Percentiles rank a stretch among this genome's conserved stretches.
Evolutionary conservation across 169 alveolate species (phyloP).

Genomic region (Toxoplasma gondii): DNA sequence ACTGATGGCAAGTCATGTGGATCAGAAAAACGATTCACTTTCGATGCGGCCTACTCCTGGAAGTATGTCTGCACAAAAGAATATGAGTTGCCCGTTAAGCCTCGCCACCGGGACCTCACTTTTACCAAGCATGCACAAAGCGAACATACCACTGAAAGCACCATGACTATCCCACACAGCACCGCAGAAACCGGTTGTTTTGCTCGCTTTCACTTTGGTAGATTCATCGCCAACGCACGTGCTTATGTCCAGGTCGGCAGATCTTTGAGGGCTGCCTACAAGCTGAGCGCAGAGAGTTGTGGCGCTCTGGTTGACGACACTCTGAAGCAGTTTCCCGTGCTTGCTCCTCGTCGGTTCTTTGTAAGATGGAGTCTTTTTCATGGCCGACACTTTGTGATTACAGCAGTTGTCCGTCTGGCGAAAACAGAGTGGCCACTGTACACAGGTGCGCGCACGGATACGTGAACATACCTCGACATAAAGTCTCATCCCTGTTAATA

Average conservation of each 20-base stretch:
- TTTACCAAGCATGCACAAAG: not conserved
- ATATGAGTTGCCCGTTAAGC: not conserved
- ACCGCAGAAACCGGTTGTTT: no score
- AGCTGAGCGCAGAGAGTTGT: not conserved
- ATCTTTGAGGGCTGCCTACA: no score
- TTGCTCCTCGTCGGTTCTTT: no score
- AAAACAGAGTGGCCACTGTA: not conserved
- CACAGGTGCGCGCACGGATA: not conserved
- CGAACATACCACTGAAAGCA: not conserved
- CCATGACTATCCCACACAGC: not conserved
- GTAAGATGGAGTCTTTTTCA: no score
- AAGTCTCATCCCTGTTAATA: no score
- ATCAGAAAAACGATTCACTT: conserved; percentile 65
- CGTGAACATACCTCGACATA: no score
- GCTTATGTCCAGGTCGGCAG: no score
- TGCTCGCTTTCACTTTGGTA: no score
- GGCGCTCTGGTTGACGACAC: not conserved
- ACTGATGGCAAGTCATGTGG: conserved; percentile 20
- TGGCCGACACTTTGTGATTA: no score
- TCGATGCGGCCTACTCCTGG: conserved; percentile 72
- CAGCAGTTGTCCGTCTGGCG: not conserved
- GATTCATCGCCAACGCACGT: no score
- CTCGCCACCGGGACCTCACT: not conserved
- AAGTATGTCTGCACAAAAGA: not conserved
- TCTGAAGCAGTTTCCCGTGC: no score